These are phyloP conservation scores for Colletotrichum brevisporum DNA, from an alignment of 2,329 filamentous ascomycete species.

Conservation along the genomic window DNA sequence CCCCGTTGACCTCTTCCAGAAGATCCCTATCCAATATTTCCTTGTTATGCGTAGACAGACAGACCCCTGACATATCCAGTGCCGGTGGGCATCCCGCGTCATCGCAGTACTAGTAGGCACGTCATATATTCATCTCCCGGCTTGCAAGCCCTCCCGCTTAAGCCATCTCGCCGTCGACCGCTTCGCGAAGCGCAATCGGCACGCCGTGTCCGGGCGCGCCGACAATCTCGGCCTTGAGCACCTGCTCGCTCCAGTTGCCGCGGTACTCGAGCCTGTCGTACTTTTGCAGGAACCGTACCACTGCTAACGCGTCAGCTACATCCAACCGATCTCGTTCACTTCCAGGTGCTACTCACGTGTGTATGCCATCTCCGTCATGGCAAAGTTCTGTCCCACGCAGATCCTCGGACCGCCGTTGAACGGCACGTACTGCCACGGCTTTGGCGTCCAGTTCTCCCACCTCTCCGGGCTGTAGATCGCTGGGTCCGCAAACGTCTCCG, in stretches of 20 bases:
- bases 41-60: not conserved
- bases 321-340: not conserved
- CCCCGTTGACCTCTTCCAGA: not conserved
- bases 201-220: slow-evolving; percentile 60
- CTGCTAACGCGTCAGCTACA: slow-evolving; percentile 43
- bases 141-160: not conserved
- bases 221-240: slow-evolving; percentile 60
- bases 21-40: not conserved
- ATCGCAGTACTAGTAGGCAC: too few species aligned
- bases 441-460: slow-evolving; percentile 66
- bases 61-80: not conserved
- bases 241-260: slow-evolving; percentile 60
- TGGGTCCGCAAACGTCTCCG: slow-evolving; percentile 52
- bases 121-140: not conserved
- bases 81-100: not conserved
- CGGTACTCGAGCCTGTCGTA: slow-evolving; percentile 68
- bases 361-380: slow-evolving; percentile 70
- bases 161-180: slow-evolving; percentile 39
- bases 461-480: slow-evolving; percentile 64
- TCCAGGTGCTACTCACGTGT: slow-evolving; percentile 49
- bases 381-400: slow-evolving; percentile 73
- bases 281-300: slow-evolving; percentile 70
- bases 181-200: slow-evolving; percentile 55
- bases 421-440: slow-evolving; percentile 68
- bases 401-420: slow-evolving; percentile 44